Evolutionary conservation across 257 asterid species (phyloP).

Genomic region (Scutellaria baicalensis): DNA sequence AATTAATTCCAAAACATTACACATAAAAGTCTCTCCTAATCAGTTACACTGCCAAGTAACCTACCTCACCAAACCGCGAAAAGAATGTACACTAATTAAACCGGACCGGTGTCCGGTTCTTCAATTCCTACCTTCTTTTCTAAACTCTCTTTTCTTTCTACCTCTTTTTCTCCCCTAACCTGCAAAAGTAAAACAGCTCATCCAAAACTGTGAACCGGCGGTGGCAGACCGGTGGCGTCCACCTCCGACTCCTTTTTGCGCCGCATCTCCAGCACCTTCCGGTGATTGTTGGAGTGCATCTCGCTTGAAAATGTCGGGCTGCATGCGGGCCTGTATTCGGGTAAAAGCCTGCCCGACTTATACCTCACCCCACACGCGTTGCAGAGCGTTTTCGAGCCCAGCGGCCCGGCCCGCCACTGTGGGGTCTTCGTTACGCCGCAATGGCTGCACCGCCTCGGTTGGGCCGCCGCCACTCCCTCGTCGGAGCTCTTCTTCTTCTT

Average conservation of each 20-base stretch:
- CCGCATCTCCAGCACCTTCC: constrained; percentile 59
- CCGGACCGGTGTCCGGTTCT: constrained; percentile 28
- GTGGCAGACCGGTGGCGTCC: constrained; percentile 17
- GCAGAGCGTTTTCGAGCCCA: constrained; percentile 52
- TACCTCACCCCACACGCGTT: constrained; percentile 60
- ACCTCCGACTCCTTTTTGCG: constrained; percentile 41
- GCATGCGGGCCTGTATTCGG: constrained; percentile 67
- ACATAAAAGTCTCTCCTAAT: constrained; percentile 45
- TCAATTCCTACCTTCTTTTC: neutral
- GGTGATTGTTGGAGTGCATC: constrained; percentile 55
- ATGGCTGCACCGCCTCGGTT: constrained; percentile 53
- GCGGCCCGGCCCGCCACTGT: constrained; percentile 71
- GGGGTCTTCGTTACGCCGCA: constrained; percentile 62
- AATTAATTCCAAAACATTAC: constrained; percentile 21
- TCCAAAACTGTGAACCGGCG: constrained; percentile 37
- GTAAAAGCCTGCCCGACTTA: constrained; percentile 59
- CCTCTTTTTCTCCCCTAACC: constrained; percentile 16
- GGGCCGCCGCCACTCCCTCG: constrained; percentile 7
- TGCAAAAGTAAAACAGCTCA: constrained; percentile 1
- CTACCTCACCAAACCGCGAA: constrained; percentile 41
- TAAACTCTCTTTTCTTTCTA: neutral
- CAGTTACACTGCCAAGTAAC: constrained; percentile 41
- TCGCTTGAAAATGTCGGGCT: constrained; percentile 56
- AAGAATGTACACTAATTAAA: constrained; percentile 51
- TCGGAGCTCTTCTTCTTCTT: constrained; percentile 21